phyloP scores from a whole-genome alignment of 306 rosid genomes.

The Casuarina equisetifolia region DNA sequence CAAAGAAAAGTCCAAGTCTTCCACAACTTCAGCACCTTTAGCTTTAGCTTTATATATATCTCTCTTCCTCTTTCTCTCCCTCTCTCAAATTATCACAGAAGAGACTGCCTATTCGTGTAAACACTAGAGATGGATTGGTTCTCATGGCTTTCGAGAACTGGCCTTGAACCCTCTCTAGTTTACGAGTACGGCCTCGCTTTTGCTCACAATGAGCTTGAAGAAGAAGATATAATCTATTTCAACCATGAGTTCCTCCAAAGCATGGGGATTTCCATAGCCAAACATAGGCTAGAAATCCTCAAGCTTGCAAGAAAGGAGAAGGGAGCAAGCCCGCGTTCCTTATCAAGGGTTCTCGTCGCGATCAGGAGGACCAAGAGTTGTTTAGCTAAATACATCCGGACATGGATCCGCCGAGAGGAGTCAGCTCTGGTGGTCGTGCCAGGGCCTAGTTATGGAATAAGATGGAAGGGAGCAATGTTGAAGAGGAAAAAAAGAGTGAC shows the following conservation, averaged over 20 bases:
- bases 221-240: constrained; percentile 76
- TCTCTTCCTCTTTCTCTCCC: constrained; percentile 21
- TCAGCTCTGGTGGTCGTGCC: constrained; percentile 77
- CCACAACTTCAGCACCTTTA: neutral
- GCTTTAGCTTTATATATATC: constrained; percentile 2
- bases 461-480: constrained; percentile 53
- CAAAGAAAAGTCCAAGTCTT: constrained; percentile 23
- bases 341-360: constrained; percentile 56
- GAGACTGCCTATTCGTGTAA: neutral
- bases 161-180: constrained; percentile 70
- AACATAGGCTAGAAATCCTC: constrained; percentile 89
- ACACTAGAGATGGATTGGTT: constrained; percentile 78
- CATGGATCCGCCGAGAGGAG: constrained; percentile 37
- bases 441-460: constrained; percentile 45
- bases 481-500: constrained; percentile 55
- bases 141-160: constrained; percentile 85
- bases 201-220: constrained; percentile 86
- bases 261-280: constrained; percentile 96
- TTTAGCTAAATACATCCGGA: constrained; percentile 44
- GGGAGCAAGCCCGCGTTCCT: constrained; percentile 36
- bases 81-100: constrained; percentile 23
- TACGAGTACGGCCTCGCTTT: constrained; percentile 82
- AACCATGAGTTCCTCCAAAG: constrained; percentile 95
- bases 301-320: constrained; percentile 64
- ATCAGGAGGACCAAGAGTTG: constrained; percentile 68